phyloP scores from a whole-genome alignment of 345 rosid species.

The rapeseed (Brassica napus) region Da-Ae NC_063446.1:13839001-13839500 shows the following conservation, averaged over 20 bases:
- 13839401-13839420: slow-evolving; percentile 59
- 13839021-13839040: slow-evolving; percentile 63
- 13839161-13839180: slow-evolving; percentile 70
- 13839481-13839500: slow-evolving; percentile 69
- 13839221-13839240: slow-evolving; percentile 49
- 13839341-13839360: slow-evolving; percentile 62
- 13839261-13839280: slow-evolving; percentile 67
- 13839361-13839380: slow-evolving; percentile 56
- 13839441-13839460: slow-evolving; percentile 86
- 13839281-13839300: slow-evolving; percentile 30
- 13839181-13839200: slow-evolving; percentile 61
- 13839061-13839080: slow-evolving; percentile 71
- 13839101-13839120: slow-evolving; percentile 88
- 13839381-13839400: slow-evolving; percentile 35
- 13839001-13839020: slow-evolving; percentile 55
- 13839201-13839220: slow-evolving; percentile 49
- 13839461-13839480: slow-evolving; percentile 65
- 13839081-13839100: slow-evolving; percentile 69
- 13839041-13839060: slow-evolving; percentile 80
- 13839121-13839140: slow-evolving; percentile 72
- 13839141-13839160: slow-evolving; percentile 64
- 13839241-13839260: slow-evolving; percentile 69
- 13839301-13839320: slow-evolving; percentile 56
- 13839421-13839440: slow-evolving; percentile 82
- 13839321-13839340: slow-evolving; percentile 78